Percentiles rank a stretch among this genome's conserved stretches.
Conservation (phyloP, 331 rosid species). For the Pyracantha coccinea region DNA sequence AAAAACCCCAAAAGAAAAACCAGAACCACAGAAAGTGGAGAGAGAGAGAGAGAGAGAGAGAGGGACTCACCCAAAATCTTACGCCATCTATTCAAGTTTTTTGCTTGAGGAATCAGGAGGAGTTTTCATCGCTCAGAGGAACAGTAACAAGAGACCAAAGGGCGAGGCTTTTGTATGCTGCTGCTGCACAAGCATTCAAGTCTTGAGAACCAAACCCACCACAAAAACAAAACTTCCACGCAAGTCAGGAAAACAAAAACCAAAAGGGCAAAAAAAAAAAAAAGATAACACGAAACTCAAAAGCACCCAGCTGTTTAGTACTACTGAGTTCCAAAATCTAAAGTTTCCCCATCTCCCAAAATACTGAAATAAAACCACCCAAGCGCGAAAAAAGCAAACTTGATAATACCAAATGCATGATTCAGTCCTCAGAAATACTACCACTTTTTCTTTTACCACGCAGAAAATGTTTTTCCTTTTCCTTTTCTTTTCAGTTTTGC, state of each 20-base stretch:
- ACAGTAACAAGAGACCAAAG: constrained; percentile 28
- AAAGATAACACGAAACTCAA: not conserved
- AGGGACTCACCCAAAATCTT: constrained; percentile 23
- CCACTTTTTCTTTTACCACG: not conserved
- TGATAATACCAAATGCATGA: constrained; percentile 21
- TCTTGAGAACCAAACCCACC: constrained; percentile 19
- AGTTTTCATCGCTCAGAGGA: constrained; percentile 14
- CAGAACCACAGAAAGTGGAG: constrained; percentile 6
- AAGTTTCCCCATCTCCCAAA: not conserved
- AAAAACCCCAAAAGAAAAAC: constrained; percentile 12
- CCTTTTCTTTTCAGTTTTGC: not conserved
- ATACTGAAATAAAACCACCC: constrained; percentile 9
- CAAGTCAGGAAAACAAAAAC: constrained; percentile 13
- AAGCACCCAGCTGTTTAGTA: constrained; percentile 13
- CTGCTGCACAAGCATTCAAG: not conserved
- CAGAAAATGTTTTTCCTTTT: not conserved
- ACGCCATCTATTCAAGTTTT: constrained; percentile 3
- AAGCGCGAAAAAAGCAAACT: constrained; percentile 16
- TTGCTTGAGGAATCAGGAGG: constrained; percentile 8
- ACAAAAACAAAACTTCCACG: constrained; percentile 11
- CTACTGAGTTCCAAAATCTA: constrained; percentile 4
- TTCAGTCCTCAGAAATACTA: not conserved
- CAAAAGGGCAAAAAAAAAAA: constrained; percentile 14
- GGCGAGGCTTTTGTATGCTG: not conserved
- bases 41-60: not conserved